phyloP scores from a whole-genome alignment of 176 grass and related monocot species.

The Melocanna baccifera region DNA sequence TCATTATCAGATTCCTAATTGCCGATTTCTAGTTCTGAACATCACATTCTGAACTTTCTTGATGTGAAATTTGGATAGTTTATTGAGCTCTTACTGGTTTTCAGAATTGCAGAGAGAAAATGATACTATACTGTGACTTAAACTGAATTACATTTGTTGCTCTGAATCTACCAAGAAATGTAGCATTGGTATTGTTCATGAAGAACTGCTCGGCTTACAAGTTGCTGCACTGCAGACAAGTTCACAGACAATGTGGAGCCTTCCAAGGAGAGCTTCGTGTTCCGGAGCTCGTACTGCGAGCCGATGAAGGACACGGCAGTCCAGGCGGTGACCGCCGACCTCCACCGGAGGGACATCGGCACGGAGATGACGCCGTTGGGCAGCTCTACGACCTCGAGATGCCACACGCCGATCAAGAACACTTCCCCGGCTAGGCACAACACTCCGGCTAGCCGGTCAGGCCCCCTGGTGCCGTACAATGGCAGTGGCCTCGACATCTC shows the following conservation, averaged over 20 bases:
- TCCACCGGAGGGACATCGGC: slow-evolving; percentile 50
- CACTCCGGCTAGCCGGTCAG: slow-evolving; percentile 74
- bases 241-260: slow-evolving; percentile 80
- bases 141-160: background rate
- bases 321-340: background rate
- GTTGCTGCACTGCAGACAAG: slow-evolving; percentile 59
- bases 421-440: slow-evolving; percentile 82
- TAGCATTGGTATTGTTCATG: background rate
- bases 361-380: slow-evolving; percentile 73
- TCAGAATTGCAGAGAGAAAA: background rate
- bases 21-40: background rate
- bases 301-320: slow-evolving; percentile 12
- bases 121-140: background rate
- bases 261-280: slow-evolving; percentile 68
- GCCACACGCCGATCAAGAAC: slow-evolving; percentile 74
- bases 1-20: background rate
- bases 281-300: slow-evolving; percentile 52
- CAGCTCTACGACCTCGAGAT: slow-evolving; percentile 51
- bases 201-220: background rate
- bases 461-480: slow-evolving; percentile 59
- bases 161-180: background rate
- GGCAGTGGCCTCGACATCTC: slow-evolving; percentile 47
- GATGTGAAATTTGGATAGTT: background rate
- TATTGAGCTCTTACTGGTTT: background rate
- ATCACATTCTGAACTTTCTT: background rate